These are phyloP conservation scores for Boletus subcaerulescens DNA, from an alignment of 768 basidiomycete genomes.

Conservation along the genomic window DNA sequence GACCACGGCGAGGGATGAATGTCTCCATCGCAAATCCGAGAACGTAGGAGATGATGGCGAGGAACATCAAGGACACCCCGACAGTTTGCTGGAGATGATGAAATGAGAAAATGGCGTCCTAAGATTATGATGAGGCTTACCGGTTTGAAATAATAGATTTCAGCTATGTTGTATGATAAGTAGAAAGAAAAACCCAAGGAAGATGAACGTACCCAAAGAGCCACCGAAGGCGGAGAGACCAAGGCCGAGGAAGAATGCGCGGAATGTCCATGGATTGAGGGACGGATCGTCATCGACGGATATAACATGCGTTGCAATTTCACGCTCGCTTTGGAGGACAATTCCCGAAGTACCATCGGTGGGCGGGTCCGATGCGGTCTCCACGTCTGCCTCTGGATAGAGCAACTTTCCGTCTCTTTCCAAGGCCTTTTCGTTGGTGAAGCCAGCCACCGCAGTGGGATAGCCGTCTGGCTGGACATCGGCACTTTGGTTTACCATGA, in stretches of 20 bases:
- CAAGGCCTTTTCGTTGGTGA: conserved; percentile 8
- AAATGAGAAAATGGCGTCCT: not conserved
- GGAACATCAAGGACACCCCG: conserved; percentile 50
- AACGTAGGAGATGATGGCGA: conserved; percentile 49
- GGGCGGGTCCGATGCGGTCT: conserved; percentile 12
- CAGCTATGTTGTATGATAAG: conserved; percentile 32
- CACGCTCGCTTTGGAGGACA: conserved; percentile 41
- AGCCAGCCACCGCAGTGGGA: not conserved
- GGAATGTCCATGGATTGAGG: conserved; percentile 36
- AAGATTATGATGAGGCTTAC: conserved; percentile 22
- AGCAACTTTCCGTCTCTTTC: conserved; percentile 12
- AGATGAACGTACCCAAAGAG: conserved; percentile 39
- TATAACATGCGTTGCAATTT: conserved; percentile 47
- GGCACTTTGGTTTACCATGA: conserved; percentile 4
- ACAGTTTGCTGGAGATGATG: conserved; percentile 44
- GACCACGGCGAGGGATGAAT: conserved; percentile 42
- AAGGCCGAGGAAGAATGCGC: conserved; percentile 51
- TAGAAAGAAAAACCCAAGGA: not conserved
- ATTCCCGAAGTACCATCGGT: conserved; percentile 8
- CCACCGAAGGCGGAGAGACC: conserved; percentile 51
- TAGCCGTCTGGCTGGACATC: not conserved
- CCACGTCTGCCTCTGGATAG: conserved; percentile 34
- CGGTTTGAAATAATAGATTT: conserved; percentile 62
- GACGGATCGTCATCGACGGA: conserved; percentile 33
- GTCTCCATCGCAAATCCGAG: conserved; percentile 49